Evolutionary conservation across 176 grass and related monocot species (phyloP).

Genomic region (Typha latifolia): DNA sequence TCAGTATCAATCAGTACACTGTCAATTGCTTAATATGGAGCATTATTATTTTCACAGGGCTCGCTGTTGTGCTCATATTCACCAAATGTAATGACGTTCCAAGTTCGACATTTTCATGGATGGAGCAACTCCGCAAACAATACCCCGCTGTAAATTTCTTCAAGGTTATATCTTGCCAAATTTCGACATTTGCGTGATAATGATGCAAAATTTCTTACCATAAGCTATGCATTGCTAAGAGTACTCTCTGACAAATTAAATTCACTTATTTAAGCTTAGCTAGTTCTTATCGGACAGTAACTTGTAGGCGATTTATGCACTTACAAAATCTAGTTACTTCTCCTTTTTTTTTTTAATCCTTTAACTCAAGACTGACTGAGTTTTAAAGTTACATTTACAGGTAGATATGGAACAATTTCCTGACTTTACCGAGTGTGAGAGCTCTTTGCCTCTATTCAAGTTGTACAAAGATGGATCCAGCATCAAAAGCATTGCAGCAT

Average conservation of each 20-base stretch:
- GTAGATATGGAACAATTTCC: background rate
- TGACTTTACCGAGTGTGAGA: background rate
- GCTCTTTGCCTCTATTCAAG: background rate
- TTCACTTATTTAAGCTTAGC: too few species aligned
- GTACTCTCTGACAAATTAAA: too few species aligned
- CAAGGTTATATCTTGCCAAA: background rate
- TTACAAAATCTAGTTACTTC: too few species aligned
- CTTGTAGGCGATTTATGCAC: too few species aligned
- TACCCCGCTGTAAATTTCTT: constrained; percentile 9
- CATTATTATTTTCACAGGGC: background rate
- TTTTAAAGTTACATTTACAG: constrained; percentile 4
- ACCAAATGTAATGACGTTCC: background rate
- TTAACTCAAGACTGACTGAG: background rate
- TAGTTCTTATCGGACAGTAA: too few species aligned
- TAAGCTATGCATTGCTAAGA: too few species aligned
- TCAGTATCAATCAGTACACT: background rate
- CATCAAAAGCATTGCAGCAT: constrained; percentile 4
- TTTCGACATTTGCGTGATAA: background rate
- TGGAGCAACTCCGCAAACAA: constrained; percentile 11
- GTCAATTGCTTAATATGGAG: background rate
- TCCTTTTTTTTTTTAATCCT: too few species aligned
- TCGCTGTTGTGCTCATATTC: constrained; percentile 11
- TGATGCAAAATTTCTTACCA: background rate
- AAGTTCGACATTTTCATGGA: background rate
- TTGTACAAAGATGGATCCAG: constrained; percentile 12